Percentiles rank a stretch among this genome's conserved stretches.
Evolutionary conservation across 2,329 filamentous ascomycete species (phyloP).

Genomic region (Myriosclerotinia duriaeana): DNA sequence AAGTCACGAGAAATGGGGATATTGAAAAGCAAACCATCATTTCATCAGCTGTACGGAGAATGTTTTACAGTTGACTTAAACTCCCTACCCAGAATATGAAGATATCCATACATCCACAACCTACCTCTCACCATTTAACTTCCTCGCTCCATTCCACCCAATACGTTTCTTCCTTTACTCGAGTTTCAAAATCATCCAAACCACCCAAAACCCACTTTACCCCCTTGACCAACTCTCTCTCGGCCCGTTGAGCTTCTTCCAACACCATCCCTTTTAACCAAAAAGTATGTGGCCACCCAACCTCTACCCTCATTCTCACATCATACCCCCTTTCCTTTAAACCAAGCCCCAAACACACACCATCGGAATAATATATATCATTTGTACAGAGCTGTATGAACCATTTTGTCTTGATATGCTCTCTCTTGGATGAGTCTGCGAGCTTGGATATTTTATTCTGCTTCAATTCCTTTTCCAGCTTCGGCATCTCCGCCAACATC

Average conservation of each 20-base stretch:
- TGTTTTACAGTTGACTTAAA: background rate
- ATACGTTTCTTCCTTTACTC: background rate
- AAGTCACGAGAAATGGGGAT: background rate
- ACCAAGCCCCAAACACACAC: slow-evolving; percentile 50
- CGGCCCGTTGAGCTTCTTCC: slow-evolving; percentile 45
- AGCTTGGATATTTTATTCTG: background rate
- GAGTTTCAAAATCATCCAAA: background rate
- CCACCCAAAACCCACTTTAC: slow-evolving; percentile 44
- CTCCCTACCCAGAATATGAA: background rate
- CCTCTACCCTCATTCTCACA: slow-evolving; percentile 46
- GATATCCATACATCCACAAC: background rate
- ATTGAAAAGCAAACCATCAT: background rate
- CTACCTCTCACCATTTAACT: background rate
- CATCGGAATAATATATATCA: slow-evolving; percentile 53
- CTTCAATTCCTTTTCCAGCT: background rate
- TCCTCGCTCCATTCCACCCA: slow-evolving; percentile 17
- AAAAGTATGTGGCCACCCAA: slow-evolving; percentile 54
- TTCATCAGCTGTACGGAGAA: background rate
- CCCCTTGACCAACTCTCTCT: slow-evolving; percentile 46
- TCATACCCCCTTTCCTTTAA: slow-evolving; percentile 45
- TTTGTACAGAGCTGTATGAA: slow-evolving; percentile 51
- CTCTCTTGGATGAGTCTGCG: background rate
- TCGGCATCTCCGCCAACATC: slow-evolving; percentile 38
- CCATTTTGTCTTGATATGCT: slow-evolving; percentile 45
- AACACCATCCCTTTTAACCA: slow-evolving; percentile 50